Conservation (phyloP, 2,329 filamentous ascomycete species). For the Fusarium abutilonis region DNA sequence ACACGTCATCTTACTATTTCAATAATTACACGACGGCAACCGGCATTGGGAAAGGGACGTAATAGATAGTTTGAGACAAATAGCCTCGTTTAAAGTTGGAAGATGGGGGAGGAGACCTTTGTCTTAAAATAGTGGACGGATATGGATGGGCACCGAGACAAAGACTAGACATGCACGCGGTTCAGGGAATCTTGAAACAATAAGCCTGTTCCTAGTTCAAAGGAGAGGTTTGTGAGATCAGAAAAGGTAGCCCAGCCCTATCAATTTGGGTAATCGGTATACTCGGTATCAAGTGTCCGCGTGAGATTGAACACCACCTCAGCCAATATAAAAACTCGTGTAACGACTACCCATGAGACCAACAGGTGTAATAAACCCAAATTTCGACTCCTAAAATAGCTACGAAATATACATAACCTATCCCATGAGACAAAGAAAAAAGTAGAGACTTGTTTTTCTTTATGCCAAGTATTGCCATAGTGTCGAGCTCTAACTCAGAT, state of each 20-base stretch:
- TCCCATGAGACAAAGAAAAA: too few species aligned
- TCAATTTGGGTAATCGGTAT: too few species aligned
- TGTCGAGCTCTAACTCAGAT: too few species aligned
- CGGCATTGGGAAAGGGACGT: slow-evolving; percentile 11
- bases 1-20: slow-evolving; percentile 6
- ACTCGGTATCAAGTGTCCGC: too few species aligned
- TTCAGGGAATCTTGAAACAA: slow-evolving; percentile 5
- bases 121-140: slow-evolving; percentile 10
- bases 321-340: background rate
- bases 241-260: background rate
- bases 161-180: slow-evolving; percentile 6
- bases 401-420: background rate
- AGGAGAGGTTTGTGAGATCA: background rate
- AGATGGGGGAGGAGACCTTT: slow-evolving; percentile 11
- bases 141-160: slow-evolving; percentile 6
- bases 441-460: too few species aligned
- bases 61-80: slow-evolving; percentile 26
- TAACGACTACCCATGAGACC: background rate
- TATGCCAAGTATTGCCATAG: too few species aligned
- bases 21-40: background rate
- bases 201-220: background rate
- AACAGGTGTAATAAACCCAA: background rate
- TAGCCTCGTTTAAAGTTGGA: slow-evolving; percentile 29
- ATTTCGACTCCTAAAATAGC: background rate
- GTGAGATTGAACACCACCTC: too few species aligned